Conservation (phyloP, 208 protist species). For the Phytomonas serpens region DNA sequence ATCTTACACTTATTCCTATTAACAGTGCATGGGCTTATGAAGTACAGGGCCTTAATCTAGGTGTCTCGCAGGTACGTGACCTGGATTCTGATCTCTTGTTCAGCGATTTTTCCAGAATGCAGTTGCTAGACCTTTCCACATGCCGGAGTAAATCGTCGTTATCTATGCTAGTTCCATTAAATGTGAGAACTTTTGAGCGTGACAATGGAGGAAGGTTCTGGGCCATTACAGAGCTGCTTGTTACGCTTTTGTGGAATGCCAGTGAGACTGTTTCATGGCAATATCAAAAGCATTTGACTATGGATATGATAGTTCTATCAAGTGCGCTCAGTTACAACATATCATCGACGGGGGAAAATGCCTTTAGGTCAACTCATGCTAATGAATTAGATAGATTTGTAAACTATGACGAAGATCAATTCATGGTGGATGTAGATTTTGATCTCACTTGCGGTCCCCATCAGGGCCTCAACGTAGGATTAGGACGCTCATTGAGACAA, state of each 20-base stretch:
- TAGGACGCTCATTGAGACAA: background rate
- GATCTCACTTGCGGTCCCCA: background rate
- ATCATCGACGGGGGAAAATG: background rate
- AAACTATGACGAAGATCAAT: background rate
- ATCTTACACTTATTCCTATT: slow-evolving; percentile 7
- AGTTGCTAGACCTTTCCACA: slow-evolving; percentile 2
- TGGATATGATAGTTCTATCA: background rate
- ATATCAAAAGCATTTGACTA: background rate
- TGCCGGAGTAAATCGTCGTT: background rate
- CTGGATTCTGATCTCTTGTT: background rate
- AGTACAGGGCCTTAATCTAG: slow-evolving; percentile 6
- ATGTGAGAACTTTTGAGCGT: background rate
- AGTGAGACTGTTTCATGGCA: background rate
- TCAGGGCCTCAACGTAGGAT: background rate
- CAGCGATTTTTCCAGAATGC: slow-evolving; percentile 9
- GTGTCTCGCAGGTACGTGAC: background rate
- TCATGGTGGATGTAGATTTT: background rate
- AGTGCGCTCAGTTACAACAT: background rate
- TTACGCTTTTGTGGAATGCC: background rate
- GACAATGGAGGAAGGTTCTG: background rate
- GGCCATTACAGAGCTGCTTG: background rate
- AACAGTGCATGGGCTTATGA: background rate
- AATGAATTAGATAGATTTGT: background rate
- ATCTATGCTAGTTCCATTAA: background rate
- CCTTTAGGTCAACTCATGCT: background rate